Base-by-base conservation (phyloP, 2,329 filamentous ascomycete genomes). In the Elsinoe ampelina region DNA sequence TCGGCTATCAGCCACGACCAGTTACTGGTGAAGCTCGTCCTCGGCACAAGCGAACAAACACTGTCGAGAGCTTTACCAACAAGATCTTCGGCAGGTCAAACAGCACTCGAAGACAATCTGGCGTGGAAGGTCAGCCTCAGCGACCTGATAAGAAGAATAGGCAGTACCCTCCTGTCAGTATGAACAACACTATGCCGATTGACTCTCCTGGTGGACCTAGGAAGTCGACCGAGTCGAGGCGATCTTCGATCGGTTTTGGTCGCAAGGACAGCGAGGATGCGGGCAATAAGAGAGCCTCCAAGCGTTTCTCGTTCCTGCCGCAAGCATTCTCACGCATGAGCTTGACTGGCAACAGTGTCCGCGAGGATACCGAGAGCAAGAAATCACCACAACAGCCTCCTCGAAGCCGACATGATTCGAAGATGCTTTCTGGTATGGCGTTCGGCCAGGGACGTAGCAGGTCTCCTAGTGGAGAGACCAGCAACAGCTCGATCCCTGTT, bases 121-220 rank as follows among this genome's bases (percentile, higher is more conserved):
- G 38, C 60, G 39, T 65, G 63, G 55, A 58, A 35, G 58, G 54
- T 13, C 63, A 64, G 55, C 65, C 67, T 39, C 30, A 47, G 8
- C 35, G 42, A 59, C 72, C 71, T 58, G 73, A 77, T 61, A 83
- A 88, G 68, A 84, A 84, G 60, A 74, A 80, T 55, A 84, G 82
- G 68, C 85, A 81, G 61, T 95, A 96, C 66, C 92, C 92, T 57
- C 92, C 92, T 3, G 87, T 92, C 48, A 95, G 90, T 74, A 95
- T 96, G 89, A 82, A 86, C 60, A 85, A 86, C 61, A 77, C 82
- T 1, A 81, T 86, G 70, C 75, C 81, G 5, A 78, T 79, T 48
- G 59, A 58, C 32, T 59, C 61, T 26, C 81, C 83, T 38, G 71
- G 83, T 78, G 75, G 73, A 45, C 69, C 73, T 20, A 67, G 76